These are phyloP conservation scores for Vinca major DNA, from an alignment of 305 asterid species.

Conservation along the genomic window DNA sequence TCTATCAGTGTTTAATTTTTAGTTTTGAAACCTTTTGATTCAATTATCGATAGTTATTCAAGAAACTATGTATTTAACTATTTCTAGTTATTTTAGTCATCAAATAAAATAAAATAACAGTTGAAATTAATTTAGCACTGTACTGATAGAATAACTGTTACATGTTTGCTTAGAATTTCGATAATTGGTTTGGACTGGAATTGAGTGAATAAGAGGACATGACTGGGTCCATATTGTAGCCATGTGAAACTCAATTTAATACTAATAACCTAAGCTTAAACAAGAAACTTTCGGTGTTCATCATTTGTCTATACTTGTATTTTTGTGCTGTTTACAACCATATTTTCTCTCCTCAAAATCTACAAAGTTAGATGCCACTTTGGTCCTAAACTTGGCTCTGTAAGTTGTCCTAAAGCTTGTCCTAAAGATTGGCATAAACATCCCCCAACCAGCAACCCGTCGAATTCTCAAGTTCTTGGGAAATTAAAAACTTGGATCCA, in stretches of 20 bases:
- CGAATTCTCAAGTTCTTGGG: neutral
- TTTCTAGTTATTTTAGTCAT: no score
- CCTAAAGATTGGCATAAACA: neutral
- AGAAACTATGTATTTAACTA: no score
- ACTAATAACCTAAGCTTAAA: neutral
- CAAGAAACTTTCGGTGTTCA: slow-evolving; percentile 6
- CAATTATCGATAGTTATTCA: no score
- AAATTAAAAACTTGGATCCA: neutral
- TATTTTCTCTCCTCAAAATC: neutral
- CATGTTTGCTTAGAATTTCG: neutral
- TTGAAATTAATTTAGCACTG: no score
- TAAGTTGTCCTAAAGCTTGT: slow-evolving; percentile 7
- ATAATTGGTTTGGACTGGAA: slow-evolving; percentile 9
- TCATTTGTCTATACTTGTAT: slow-evolving; percentile 2
- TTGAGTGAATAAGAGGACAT: slow-evolving; percentile 10
- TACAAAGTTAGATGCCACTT: no score
- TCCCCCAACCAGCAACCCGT: neutral
- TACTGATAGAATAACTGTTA: no score
- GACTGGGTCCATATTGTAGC: neutral
- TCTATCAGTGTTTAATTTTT: no score
- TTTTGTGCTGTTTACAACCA: neutral
- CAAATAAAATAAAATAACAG: no score
- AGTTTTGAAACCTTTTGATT: no score
- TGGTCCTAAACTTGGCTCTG: neutral
- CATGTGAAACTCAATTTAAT: neutral